Conservation (phyloP, 768 basidiomycete species). For the Boletus barrowsii region DNA sequence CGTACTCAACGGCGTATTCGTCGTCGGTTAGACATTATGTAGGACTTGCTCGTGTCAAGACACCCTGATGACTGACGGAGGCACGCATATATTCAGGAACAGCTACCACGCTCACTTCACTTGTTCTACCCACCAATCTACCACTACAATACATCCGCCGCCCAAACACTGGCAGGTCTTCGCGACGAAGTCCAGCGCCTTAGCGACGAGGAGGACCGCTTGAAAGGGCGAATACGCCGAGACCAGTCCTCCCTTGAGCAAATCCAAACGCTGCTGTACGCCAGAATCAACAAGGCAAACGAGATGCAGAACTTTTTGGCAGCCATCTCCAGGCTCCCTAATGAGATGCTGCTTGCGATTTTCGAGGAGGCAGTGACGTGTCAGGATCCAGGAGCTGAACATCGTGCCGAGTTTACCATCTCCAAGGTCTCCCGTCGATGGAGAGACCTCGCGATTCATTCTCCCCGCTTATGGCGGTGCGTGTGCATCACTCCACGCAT, state of each 20-base stretch:
- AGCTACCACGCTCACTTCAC: neutral
- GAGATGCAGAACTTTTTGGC: slow-evolving; percentile 31
- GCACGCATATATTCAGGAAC: slow-evolving; percentile 13
- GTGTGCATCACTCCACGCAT: slow-evolving; percentile 24
- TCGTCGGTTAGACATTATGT: slow-evolving; percentile 23
- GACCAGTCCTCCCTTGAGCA: slow-evolving; percentile 13
- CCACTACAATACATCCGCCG: slow-evolving; percentile 15
- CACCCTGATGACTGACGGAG: slow-evolving; percentile 6
- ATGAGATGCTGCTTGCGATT: slow-evolving; percentile 30
- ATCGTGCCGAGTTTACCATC: slow-evolving; percentile 23
- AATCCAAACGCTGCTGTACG: slow-evolving; percentile 13
- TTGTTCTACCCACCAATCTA: slow-evolving; percentile 11
- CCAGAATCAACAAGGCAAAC: slow-evolving; percentile 23
- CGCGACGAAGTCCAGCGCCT: slow-evolving; percentile 19
- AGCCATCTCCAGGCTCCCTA: slow-evolving; percentile 28
- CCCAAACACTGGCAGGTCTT: slow-evolving; percentile 17
- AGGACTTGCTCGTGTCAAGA: slow-evolving; percentile 2
- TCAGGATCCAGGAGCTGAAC: slow-evolving; percentile 20
- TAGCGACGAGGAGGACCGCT: slow-evolving; percentile 7
- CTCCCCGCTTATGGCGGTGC: slow-evolving; percentile 30
- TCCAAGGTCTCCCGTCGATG: slow-evolving; percentile 33
- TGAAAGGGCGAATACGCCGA: slow-evolving; percentile 17
- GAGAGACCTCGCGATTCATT: slow-evolving; percentile 30
- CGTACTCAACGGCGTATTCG: slow-evolving; percentile 9
- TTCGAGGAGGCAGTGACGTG: slow-evolving; percentile 30